Evolutionary conservation across 345 rosid species (phyloP).

Genomic region (Populus tremula): DNA sequence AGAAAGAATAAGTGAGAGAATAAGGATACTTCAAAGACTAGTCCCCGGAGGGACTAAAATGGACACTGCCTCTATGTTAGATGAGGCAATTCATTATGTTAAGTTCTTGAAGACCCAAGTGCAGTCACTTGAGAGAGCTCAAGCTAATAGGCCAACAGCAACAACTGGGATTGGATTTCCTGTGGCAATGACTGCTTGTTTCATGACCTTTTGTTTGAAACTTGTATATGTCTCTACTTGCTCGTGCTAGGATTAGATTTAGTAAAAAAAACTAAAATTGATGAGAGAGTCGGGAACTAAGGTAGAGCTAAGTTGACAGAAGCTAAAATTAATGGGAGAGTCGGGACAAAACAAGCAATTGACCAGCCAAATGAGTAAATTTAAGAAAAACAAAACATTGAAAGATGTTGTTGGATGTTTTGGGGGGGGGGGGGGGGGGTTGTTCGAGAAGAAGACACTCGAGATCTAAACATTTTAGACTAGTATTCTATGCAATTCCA

Average conservation of each 20-base stretch:
- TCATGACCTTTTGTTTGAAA: no score
- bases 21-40: conserved; percentile 61
- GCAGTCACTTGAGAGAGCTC: conserved; percentile 48
- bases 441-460: background rate
- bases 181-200: conserved; percentile 22
- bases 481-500: no score
- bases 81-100: conserved; percentile 68
- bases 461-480: no score
- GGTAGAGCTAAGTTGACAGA: background rate
- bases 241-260: background rate
- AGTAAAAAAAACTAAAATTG: background rate
- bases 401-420: background rate
- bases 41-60: conserved; percentile 78
- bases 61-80: conserved; percentile 79
- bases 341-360: background rate
- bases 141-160: conserved; percentile 22
- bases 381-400: background rate
- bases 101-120: conserved; percentile 72
- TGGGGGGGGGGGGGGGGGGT: no score
- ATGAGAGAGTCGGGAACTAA: no score
- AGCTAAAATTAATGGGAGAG: background rate
- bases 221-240: background rate
- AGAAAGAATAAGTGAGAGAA: conserved; percentile 67
- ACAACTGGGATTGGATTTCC: conserved; percentile 37
- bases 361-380: background rate